Evolutionary conservation across 192 early-diverging fungal species (phyloP).

Genomic region (Umbelopsis sp.): DNA sequence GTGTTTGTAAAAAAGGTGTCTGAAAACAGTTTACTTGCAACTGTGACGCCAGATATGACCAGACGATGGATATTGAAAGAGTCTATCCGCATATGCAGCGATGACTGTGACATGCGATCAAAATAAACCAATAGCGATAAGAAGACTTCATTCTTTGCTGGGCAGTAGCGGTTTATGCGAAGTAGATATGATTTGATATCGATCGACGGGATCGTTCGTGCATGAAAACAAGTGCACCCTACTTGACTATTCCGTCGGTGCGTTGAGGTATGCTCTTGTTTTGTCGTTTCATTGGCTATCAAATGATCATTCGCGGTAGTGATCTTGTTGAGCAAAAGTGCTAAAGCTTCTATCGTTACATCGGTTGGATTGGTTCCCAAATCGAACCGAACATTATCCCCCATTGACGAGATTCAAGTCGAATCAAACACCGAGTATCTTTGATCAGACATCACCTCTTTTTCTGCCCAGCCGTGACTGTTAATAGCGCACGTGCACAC

Average conservation of each 20-base stretch:
- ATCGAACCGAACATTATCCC: constrained; percentile 14
- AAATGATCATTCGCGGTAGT: constrained; percentile 56
- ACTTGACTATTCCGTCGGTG: constrained; percentile 30
- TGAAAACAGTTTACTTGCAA: constrained; percentile 88
- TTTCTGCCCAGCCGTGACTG: too few species aligned
- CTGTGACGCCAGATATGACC: constrained; percentile 83
- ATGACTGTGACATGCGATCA: constrained; percentile 73
- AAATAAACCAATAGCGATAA: constrained; percentile 88
- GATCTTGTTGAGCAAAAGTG: constrained; percentile 55
- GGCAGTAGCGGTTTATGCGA: constrained; percentile 90
- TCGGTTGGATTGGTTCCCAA: constrained; percentile 42
- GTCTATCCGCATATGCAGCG: constrained; percentile 70
- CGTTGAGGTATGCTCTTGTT: constrained; percentile 33
- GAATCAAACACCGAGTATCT: too few species aligned
- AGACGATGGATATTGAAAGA: constrained; percentile 91
- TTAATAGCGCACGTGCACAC: too few species aligned
- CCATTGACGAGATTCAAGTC: constrained; percentile 16
- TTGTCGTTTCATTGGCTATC: constrained; percentile 32
- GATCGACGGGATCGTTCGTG: constrained; percentile 86
- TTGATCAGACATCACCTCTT: too few species aligned
- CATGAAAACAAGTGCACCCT: constrained; percentile 83
- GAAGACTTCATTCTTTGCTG: constrained; percentile 86
- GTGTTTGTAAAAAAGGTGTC: constrained; percentile 93
- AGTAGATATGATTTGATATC: constrained; percentile 78
- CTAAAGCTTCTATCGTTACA: constrained; percentile 58